phyloP scores from a whole-genome alignment of 2,329 filamentous ascomycete genomes.

The Neobulgaria alba region DNA sequence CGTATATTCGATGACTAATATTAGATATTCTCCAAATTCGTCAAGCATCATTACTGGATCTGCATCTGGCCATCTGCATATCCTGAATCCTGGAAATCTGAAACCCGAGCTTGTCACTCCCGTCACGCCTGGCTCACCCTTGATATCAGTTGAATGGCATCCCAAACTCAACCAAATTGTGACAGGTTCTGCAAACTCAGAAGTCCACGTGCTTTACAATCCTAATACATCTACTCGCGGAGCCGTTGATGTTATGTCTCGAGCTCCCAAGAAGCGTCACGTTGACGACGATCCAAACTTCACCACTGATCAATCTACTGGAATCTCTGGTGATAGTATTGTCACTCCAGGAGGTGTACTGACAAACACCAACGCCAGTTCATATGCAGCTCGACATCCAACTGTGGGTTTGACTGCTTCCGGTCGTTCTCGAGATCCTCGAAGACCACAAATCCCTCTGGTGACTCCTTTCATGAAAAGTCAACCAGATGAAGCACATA shows the following conservation, averaged over 20 bases:
- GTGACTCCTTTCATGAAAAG: constrained; percentile 86
- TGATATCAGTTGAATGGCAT: constrained; percentile 88
- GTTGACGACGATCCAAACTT: constrained; percentile 86
- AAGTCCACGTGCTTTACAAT: constrained; percentile 85
- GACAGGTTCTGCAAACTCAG: constrained; percentile 83
- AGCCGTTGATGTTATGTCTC: constrained; percentile 82
- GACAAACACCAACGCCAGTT: constrained; percentile 37
- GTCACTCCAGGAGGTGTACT: constrained; percentile 58
- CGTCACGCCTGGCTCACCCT: constrained; percentile 73
- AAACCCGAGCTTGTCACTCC: constrained; percentile 76
- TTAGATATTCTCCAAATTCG: constrained; percentile 78
- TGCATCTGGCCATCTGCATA: constrained; percentile 75
- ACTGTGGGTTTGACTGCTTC: constrained; percentile 69
- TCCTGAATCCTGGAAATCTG: constrained; percentile 87
- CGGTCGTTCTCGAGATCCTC: constrained; percentile 68
- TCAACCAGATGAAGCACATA: constrained; percentile 82
- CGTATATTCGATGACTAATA: constrained; percentile 77
- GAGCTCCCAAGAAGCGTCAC: constrained; percentile 88
- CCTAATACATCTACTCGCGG: constrained; percentile 74
- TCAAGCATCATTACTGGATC: constrained; percentile 86
- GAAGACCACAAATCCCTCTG: constrained; percentile 74
- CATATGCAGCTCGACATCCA: constrained; percentile 52
- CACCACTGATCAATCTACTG: constrained; percentile 74
- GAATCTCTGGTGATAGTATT: constrained; percentile 76
- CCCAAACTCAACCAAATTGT: constrained; percentile 92